Base-by-base conservation (phyloP, 345 rosid species). In the Gossypioides kirkii region DNA sequence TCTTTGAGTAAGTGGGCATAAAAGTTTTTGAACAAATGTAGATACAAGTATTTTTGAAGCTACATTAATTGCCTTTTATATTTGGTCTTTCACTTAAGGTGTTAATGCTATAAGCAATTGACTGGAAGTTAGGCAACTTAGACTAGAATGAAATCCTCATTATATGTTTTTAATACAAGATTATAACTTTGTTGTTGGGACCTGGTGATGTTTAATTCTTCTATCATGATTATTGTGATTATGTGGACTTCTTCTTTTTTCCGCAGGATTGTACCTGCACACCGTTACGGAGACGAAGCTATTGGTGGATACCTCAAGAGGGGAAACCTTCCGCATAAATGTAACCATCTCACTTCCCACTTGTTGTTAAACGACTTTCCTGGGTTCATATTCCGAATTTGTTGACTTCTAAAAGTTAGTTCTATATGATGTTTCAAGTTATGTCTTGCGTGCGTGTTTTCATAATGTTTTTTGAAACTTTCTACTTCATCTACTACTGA, bases 291-390 rank as follows among this genome's bases (percentile, higher is more conserved):
- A 86, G 75, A 83, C 90, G 4, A 83, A 82, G 81, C 89, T 88
- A 23, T 70, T 82, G n/a, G 93, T 88, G 50, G 93, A 88, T 77
- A 88, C 90, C 61, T 88, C 93, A 62, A 81, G 93, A 81, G 86
- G 93, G 52, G 93, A 88, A 82, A 82, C 73, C 38, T 78, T 88
- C 7, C 88, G 76, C 10, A 86, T 88, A 79, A 86, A 85, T 72
- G 92, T 88, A 88, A 82, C 66, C 8, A 55, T 45, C 65, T 69
- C 64, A n/a, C 3, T 3, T 56, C 18, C 62, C n/a, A 43, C 64
- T 12, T 70, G 55, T 6, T 28, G 20, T 11, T 8, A 13, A 54
- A 23, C 13, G 13, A 53, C 50, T 55, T 53, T 5, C 52, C 18
- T 46, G 23, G 54, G 23, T 1, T 45, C 6, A 8, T 45, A 1